Percentiles rank a stretch among this genome's conserved stretches.
Evolutionary conservation across 257 asterid species (phyloP).

Genomic region (Cynanchum wilfordii): DNA sequence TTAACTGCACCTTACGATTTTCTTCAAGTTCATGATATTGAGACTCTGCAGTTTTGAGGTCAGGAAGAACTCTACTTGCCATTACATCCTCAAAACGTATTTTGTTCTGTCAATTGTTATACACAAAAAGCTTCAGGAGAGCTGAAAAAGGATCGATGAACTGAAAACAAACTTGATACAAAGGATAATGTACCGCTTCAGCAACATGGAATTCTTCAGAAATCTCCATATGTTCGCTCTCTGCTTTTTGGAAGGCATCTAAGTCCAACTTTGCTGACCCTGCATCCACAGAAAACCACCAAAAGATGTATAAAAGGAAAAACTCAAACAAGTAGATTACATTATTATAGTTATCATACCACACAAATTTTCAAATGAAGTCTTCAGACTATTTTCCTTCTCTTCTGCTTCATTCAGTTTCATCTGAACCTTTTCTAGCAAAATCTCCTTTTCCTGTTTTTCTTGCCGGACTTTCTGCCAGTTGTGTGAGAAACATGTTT

Average conservation of each 20-base stretch:
- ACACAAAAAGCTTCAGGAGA: slow-evolving; percentile 7
- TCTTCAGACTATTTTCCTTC: slow-evolving; percentile 43
- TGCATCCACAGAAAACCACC: slow-evolving; percentile 24
- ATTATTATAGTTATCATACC: slow-evolving; percentile 46
- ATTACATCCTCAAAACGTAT: slow-evolving; percentile 51
- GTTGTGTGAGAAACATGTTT: slow-evolving; percentile 18
- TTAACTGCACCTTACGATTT: slow-evolving; percentile 45
- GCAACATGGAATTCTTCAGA: slow-evolving; percentile 48
- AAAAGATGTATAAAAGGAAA: slow-evolving; percentile 17
- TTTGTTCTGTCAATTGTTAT: slow-evolving; percentile 44
- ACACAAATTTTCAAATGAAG: slow-evolving; percentile 46
- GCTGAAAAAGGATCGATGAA: neutral
- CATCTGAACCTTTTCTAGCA: slow-evolving; percentile 45
- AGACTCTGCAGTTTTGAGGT: slow-evolving; percentile 45
- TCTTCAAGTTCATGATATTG: slow-evolving; percentile 54
- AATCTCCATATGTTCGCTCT: slow-evolving; percentile 46
- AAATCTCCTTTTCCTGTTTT: slow-evolving; percentile 42
- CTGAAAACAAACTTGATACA: neutral
- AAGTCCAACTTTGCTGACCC: slow-evolving; percentile 67
- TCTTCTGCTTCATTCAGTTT: slow-evolving; percentile 48
- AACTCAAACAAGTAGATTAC: slow-evolving; percentile 9
- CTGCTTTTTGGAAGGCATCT: slow-evolving; percentile 67
- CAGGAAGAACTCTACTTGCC: slow-evolving; percentile 49
- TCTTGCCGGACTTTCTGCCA: slow-evolving; percentile 56
- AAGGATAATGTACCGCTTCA: slow-evolving; percentile 37